A percentile compares a stretch with the other conserved stretches of the same genome.
Conservation (phyloP, 805 yeast genomes). For the Suhomyces vadensis region DNA sequence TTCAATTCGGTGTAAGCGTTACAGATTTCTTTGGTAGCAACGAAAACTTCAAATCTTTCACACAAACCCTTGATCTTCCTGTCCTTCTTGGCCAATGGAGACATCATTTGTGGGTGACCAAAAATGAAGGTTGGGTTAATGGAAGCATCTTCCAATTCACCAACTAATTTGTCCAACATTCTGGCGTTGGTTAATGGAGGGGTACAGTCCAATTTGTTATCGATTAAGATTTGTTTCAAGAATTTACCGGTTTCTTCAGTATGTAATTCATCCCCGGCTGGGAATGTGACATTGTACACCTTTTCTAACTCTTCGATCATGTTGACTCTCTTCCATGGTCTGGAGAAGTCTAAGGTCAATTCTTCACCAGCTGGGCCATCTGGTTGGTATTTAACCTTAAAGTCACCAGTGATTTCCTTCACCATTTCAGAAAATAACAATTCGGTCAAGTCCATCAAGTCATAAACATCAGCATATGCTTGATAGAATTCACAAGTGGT, state of each 20-base stretch:
- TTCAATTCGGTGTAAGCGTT: constrained; percentile 98
- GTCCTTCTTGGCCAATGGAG: constrained; percentile 96
- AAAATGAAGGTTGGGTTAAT: constrained; percentile 97
- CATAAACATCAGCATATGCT: constrained; percentile 96
- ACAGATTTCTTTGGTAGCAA: constrained; percentile 97
- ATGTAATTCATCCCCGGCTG: constrained; percentile 92
- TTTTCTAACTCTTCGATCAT: constrained; percentile 96
- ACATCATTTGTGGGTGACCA: constrained; percentile 99
- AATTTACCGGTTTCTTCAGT: constrained; percentile 91
- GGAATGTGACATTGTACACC: constrained; percentile 83
- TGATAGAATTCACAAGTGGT: constrained; percentile 98
- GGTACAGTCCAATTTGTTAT: constrained; percentile 82
- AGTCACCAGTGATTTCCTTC: constrained; percentile 88
- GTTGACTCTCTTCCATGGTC: constrained; percentile 99
- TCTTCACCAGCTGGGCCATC: constrained; percentile 86
- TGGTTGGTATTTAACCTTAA: constrained; percentile 86
- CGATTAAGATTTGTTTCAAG: constrained; percentile 74
- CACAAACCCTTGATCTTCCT: constrained; percentile 91
- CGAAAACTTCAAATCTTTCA: constrained; percentile 98
- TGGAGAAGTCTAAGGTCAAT: constrained; percentile 77
- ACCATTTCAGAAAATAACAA: constrained; percentile 95
- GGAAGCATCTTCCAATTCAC: constrained; percentile 91
- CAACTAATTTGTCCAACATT: constrained; percentile 97
- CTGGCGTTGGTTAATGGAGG: constrained; percentile 96
- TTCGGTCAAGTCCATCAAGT: constrained; percentile 94